A percentile compares a stretch with the other conserved stretches of the same genome.
Evolutionary conservation across 805 yeast species (phyloP).

Genomic region (Kluyveromyces siamensis): DNA sequence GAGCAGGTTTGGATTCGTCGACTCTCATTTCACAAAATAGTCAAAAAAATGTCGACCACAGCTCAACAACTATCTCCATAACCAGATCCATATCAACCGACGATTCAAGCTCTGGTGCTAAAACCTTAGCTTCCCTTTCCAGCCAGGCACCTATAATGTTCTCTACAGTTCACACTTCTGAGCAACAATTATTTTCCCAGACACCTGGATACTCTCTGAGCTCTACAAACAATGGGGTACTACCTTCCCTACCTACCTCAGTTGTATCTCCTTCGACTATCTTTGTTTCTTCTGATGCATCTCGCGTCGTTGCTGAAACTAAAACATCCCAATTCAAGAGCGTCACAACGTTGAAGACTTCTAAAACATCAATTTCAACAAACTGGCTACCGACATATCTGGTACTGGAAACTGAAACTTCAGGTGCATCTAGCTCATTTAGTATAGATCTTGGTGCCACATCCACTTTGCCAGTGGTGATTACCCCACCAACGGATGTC

Average conservation of each 20-base stretch:
- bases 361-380: conserved; percentile 11
- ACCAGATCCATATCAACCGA: no score
- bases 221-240: background rate
- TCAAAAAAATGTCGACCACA: no score
- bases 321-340: conserved; percentile 3
- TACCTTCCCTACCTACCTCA: background rate
- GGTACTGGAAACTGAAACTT: conserved; percentile 16
- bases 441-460: conserved; percentile 23
- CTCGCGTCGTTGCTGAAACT: background rate
- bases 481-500: conserved; percentile 30
- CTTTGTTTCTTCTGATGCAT: background rate
- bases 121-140: background rate
- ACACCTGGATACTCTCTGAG: no score
- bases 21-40: no score
- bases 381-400: conserved; percentile 14
- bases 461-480: conserved; percentile 33
- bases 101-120: background rate
- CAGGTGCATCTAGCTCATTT: conserved; percentile 29
- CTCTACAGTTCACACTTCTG: background rate
- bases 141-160: background rate
- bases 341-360: conserved; percentile 12
- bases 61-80: no score
- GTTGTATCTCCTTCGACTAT: background rate
- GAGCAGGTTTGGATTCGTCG: no score
- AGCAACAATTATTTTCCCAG: background rate